Conservation (phyloP, 495 filamentous ascomycete genomes). For the Chaetomium tenue region DNA sequence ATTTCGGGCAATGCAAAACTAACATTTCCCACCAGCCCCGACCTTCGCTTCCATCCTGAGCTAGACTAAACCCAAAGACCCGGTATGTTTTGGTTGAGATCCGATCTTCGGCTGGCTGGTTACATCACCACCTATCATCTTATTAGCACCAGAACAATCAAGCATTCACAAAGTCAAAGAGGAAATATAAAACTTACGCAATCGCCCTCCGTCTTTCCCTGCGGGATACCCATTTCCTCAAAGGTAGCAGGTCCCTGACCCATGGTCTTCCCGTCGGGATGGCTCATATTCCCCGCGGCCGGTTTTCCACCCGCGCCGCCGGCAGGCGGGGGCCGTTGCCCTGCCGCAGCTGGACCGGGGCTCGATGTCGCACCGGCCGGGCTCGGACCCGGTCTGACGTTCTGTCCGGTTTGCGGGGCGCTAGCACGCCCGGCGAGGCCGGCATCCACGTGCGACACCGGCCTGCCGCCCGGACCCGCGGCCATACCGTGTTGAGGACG, state of each 20-base stretch:
- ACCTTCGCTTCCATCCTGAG: neutral
- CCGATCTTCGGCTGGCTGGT: neutral
- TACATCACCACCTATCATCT: slow-evolving; percentile 3
- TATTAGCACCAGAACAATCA: neutral
- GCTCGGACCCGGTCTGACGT: slow-evolving; percentile 10
- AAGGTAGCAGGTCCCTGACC: slow-evolving; percentile 93
- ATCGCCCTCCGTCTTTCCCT: slow-evolving; percentile 74
- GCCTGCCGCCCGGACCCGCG: slow-evolving; percentile 3
- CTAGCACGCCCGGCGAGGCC: slow-evolving; percentile 30
- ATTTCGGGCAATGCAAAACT: neutral
- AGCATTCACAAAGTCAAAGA: neutral
- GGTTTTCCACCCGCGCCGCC: slow-evolving; percentile 4
- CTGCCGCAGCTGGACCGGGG: neutral
- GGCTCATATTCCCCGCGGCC: neutral
- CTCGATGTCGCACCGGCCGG: slow-evolving; percentile 1
- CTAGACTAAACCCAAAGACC: neutral
- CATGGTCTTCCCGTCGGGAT: slow-evolving; percentile 49
- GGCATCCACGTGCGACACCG: slow-evolving; percentile 7
- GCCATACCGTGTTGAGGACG: slow-evolving; percentile 17
- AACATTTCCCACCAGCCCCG: neutral
- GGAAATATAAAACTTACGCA: slow-evolving; percentile 65
- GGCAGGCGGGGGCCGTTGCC: slow-evolving; percentile 9
- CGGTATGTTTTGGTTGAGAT: neutral
- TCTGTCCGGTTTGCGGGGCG: slow-evolving; percentile 35
- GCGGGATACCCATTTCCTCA: slow-evolving; percentile 94